A percentile compares a stretch with the other conserved stretches of the same genome.
phyloP scores from a whole-genome alignment of 2,329 filamentous ascomycete genomes.

The Trichoderma simmonsii region DNA sequence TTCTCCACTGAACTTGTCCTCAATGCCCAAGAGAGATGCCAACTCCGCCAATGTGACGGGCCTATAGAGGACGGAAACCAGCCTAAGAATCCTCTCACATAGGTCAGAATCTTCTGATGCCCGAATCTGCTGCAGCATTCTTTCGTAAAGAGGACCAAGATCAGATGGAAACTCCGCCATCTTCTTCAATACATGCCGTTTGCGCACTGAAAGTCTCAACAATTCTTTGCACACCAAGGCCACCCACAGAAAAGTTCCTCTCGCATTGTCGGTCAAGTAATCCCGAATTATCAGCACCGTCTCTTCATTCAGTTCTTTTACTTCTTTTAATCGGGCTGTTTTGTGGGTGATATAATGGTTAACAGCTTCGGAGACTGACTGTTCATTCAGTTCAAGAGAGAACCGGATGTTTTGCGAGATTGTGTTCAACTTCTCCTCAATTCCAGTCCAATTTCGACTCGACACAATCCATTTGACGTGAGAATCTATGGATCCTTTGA shows the following conservation, averaged over 20 bases:
- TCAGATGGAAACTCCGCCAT: conserved; percentile 32
- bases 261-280: conserved; percentile 30
- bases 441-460: conserved; percentile 40
- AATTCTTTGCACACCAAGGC: conserved; percentile 23
- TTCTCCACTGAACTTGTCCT: neutral
- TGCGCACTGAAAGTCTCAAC: neutral
- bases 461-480: conserved; percentile 42
- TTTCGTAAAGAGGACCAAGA: conserved; percentile 36
- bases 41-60: conserved; percentile 36
- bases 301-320: conserved; percentile 13
- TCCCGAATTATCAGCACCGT: conserved; percentile 10
- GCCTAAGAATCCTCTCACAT: conserved; percentile 35
- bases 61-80: conserved; percentile 30
- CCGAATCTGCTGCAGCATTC: conserved; percentile 37
- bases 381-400: conserved; percentile 36
- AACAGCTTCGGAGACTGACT: conserved; percentile 36
- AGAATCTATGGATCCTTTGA: neutral
- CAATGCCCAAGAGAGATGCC: neutral
- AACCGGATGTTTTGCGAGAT: conserved; percentile 26
- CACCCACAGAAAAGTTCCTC: conserved; percentile 34
- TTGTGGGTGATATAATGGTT: conserved; percentile 36
- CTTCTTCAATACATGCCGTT: conserved; percentile 19
- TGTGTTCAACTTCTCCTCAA: conserved; percentile 32
- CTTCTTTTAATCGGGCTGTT: conserved; percentile 27
- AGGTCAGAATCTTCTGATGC: conserved; percentile 27